phyloP scores from a whole-genome alignment of 345 rosid species.

The Reutealis trisperma region DNA sequence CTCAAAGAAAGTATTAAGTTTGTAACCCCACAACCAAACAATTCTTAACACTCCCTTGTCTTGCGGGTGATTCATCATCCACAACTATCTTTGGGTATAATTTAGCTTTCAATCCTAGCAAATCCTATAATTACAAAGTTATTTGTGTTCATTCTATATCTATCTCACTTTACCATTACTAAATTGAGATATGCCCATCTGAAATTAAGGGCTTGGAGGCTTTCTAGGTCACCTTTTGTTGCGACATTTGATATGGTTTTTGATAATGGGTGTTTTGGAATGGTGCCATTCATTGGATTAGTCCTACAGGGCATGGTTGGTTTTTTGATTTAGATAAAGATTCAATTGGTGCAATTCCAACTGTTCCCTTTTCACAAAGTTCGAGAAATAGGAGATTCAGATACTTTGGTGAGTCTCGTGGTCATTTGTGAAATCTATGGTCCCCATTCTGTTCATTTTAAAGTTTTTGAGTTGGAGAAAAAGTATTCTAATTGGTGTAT shows the following conservation, averaged over 20 bases:
- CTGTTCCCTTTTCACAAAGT: slow-evolving; percentile 5
- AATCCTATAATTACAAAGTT: slow-evolving; percentile 21
- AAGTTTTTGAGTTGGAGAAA: slow-evolving; percentile 27
- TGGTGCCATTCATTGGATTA: slow-evolving; percentile 36
- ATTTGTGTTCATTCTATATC: slow-evolving; percentile 23
- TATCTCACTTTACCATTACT: slow-evolving; percentile 1
- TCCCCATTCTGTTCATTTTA: slow-evolving; percentile 15
- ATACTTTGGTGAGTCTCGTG: slow-evolving; percentile 27
- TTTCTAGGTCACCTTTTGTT: slow-evolving; percentile 20
- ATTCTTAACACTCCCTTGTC: slow-evolving; percentile 21
- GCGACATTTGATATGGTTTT: slow-evolving; percentile 34
- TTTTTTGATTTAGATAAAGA: slow-evolving; percentile 27
- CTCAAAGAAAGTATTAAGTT: slow-evolving; percentile 21
- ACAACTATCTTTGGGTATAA: neutral
- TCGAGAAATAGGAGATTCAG: slow-evolving; percentile 23
- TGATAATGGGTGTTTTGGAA: slow-evolving; percentile 32
- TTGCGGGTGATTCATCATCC: neutral
- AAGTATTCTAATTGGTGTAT: slow-evolving; percentile 30
- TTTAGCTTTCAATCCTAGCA: slow-evolving; percentile 28
- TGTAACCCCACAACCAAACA: slow-evolving; percentile 37
- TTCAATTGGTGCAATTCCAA: slow-evolving; percentile 16
- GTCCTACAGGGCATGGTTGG: slow-evolving; percentile 25
- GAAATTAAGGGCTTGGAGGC: slow-evolving; percentile 25
- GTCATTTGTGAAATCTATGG: slow-evolving; percentile 29
- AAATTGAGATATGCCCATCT: slow-evolving; percentile 30